Evolutionary conservation across 305 asterid genomes (phyloP), one percentile per base, ranked within the genome.

Genomic region (Fraxinus ornus): DNA sequence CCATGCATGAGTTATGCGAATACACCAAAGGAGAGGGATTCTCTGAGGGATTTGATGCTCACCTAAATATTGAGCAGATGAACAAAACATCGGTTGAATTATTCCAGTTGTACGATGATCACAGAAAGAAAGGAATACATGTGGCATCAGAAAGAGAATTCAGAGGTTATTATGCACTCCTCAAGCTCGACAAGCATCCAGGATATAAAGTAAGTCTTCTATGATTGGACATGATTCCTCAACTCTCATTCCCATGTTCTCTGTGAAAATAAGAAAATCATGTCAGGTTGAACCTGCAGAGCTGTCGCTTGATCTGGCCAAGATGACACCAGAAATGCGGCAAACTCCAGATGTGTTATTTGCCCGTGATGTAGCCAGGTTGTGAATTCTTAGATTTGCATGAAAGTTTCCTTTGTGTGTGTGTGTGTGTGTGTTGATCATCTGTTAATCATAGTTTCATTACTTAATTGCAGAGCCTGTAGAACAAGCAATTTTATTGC

Each of bases 261-360:
- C 84, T 82, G 68, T 87, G 85, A 89, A 86, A 89, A 85, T 91
- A 89, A 89, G 90, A 90, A 86, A 75, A 86, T 90, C 86, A 83
- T 93, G 88, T 84, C 93, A 97, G 99, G 99, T 97, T 92, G 99
- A 97, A 92, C 99, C 99, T 90, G 97, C 98, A 88, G 99, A 97
- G 95, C 94, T 97, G 85, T 97, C 99, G 6, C 98, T 94, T 82
- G 99, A 94, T 91, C 90, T 97, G 84, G 98, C 98, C 86, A 97
- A 94, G 95, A 97, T 97, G 99, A 89, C 98, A 70, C 96, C 94
- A 76, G 97, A 90, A 85, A 87, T 97, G 91, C 91, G 99, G 85
- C 98, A 93, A 88, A 91, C 97, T 73, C 91, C 95, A 74, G 97
- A 97, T 87, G 90, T 97, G 55, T 85, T 94, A 77, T 97, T 94